Evolutionary conservation across 2,329 filamentous ascomycete genomes (phyloP).

Genomic region (Fusarium clavum): DNA sequence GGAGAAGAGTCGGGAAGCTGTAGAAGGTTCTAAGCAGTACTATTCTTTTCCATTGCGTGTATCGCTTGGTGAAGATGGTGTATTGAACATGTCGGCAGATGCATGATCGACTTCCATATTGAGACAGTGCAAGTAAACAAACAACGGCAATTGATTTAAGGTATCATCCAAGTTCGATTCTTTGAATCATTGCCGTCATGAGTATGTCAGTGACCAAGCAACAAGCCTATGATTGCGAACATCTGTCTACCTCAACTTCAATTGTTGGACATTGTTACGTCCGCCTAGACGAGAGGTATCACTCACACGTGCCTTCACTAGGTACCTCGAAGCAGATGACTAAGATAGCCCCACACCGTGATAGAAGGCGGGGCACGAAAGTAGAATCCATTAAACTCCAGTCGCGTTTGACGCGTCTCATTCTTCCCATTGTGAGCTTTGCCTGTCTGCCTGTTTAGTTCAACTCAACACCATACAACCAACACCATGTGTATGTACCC

Average conservation of each 20-base stretch:
- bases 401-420: slow-evolving; percentile 52
- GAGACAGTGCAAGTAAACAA: not conserved
- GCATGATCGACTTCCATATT: slow-evolving; percentile 1
- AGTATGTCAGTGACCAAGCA: not conserved
- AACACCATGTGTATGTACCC: slow-evolving; percentile 52
- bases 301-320: not conserved
- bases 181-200: not conserved
- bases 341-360: slow-evolving; percentile 33
- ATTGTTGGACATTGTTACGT: not conserved
- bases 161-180: not conserved
- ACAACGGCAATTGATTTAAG: not conserved
- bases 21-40: slow-evolving; percentile 28
- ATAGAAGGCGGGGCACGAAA: slow-evolving; percentile 37
- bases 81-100: slow-evolving; percentile 12
- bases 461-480: slow-evolving; percentile 33
- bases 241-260: not conserved
- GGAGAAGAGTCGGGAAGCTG: slow-evolving; percentile 28
- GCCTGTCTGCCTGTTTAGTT: slow-evolving; percentile 13
- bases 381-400: slow-evolving; percentile 46
- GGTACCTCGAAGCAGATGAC: slow-evolving; percentile 24
- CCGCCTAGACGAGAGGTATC: not conserved
- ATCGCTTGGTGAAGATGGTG: not conserved
- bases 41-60: not conserved
- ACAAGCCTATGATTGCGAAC: not conserved
- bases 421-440: slow-evolving; percentile 29